Conservation (phyloP, 306 rosid genomes). For the Trichosanthes truncata region DNA sequence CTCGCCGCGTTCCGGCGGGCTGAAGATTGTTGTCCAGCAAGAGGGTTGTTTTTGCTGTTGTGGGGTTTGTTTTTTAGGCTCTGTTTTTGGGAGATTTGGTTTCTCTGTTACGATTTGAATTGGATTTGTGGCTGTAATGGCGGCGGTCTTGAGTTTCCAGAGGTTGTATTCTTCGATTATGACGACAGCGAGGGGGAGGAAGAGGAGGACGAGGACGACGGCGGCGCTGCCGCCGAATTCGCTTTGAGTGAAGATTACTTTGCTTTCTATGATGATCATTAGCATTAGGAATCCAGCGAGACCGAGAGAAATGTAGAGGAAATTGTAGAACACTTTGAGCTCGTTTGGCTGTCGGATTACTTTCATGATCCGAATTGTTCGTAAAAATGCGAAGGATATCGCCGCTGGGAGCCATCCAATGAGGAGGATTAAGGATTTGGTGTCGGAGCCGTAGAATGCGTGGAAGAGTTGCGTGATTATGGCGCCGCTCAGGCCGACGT, state of each 20-base stretch:
- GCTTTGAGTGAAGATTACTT: neutral
- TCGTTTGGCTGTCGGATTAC: constrained; percentile 14
- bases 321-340: constrained; percentile 17
- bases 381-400: constrained; percentile 8
- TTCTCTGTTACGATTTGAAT: neutral
- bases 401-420: constrained; percentile 30
- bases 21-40: constrained; percentile 16
- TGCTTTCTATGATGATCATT: constrained; percentile 12
- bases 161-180: constrained; percentile 15
- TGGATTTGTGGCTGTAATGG: neutral
- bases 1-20: constrained; percentile 24
- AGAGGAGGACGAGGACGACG: constrained; percentile 12
- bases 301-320: constrained; percentile 18
- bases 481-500: constrained; percentile 39
- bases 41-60: neutral
- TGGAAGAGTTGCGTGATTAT: constrained; percentile 25
- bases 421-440: constrained; percentile 18
- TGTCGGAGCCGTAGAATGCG: constrained; percentile 18
- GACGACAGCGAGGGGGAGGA: constrained; percentile 17
- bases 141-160: neutral
- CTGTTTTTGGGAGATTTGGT: neutral
- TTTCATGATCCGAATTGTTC: constrained; percentile 15
- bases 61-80: neutral
- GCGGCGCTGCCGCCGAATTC: constrained; percentile 6
- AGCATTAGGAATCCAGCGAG: constrained; percentile 30